Conservation (phyloP, 225 moss, liverwort and hornwort species). For the Pleurozium schreberi region DNA sequence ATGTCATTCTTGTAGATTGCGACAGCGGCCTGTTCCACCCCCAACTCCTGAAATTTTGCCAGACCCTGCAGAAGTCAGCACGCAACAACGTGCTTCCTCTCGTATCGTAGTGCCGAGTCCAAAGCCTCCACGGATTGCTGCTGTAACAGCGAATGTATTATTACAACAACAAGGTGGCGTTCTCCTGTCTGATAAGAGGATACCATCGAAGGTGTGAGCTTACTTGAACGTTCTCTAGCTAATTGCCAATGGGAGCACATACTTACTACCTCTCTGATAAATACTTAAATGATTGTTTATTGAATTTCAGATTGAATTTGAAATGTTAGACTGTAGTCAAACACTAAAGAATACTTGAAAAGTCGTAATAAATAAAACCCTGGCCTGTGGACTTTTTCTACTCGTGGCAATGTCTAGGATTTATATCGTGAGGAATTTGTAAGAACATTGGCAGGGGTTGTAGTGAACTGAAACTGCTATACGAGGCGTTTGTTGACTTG, state of each 20-base stretch:
- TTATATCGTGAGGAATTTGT: neutral
- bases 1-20: constrained; percentile 11
- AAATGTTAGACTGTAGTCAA: neutral
- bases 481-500: neutral
- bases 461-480: neutral
- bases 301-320: neutral
- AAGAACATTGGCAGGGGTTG: neutral
- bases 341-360: neutral
- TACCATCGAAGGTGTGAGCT: neutral
- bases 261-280: neutral
- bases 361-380: no score
- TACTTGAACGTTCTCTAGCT: neutral
- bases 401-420: neutral
- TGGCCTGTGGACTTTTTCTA: no score
- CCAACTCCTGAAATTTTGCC: neutral
- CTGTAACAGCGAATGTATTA: neutral
- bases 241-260: neutral
- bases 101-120: constrained; percentile 27
- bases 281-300: neutral
- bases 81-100: constrained; percentile 11
- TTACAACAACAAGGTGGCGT: neutral
- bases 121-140: constrained; percentile 11
- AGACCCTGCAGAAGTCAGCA: constrained; percentile 18
- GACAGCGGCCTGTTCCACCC: constrained; percentile 30
- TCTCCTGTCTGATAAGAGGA: neutral